phyloP scores from a whole-genome alignment of 1,284 basidiomycete species.

The Puccinia brachypodii region DNA sequence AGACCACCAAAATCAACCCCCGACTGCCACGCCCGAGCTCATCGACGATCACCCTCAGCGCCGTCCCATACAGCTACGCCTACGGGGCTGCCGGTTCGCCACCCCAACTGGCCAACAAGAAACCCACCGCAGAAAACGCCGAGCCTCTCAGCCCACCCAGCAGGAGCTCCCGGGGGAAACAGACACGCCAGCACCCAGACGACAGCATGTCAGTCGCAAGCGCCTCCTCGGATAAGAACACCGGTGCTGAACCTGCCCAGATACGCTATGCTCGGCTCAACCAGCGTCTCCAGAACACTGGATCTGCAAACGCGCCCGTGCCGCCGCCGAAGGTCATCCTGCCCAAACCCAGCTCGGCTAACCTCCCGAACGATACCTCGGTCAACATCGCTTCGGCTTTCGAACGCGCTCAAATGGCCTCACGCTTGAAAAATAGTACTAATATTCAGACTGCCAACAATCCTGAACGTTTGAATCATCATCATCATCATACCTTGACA shows the following conservation, averaged over 20 bases:
- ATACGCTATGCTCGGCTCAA: constrained; percentile 27
- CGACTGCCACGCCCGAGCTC: neutral
- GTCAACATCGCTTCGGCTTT: constrained; percentile 42
- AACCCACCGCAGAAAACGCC: constrained; percentile 4
- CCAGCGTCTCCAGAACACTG: constrained; percentile 15
- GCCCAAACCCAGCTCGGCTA: constrained; percentile 3
- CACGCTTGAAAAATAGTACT: constrained; percentile 6
- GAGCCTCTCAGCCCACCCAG: neutral
- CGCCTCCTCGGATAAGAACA: neutral
- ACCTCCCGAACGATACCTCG: constrained; percentile 32
- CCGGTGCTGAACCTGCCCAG: neutral
- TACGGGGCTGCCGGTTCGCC: constrained; percentile 35
- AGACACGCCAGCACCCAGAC: neutral
- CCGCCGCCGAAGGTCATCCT: constrained; percentile 10
- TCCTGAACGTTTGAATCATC: neutral
- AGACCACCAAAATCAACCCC: constrained; percentile 19
- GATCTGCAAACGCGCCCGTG: constrained; percentile 9
- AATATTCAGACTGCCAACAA: neutral
- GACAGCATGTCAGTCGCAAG: neutral
- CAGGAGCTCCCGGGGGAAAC: neutral
- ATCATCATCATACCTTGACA: neutral
- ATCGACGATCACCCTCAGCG: neutral
- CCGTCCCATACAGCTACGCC: constrained; percentile 29
- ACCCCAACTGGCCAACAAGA: neutral
- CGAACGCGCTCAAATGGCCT: constrained; percentile 25